phyloP scores from a whole-genome alignment of 495 filamentous ascomycete species.

The Cudoniella acicularis region DNA sequence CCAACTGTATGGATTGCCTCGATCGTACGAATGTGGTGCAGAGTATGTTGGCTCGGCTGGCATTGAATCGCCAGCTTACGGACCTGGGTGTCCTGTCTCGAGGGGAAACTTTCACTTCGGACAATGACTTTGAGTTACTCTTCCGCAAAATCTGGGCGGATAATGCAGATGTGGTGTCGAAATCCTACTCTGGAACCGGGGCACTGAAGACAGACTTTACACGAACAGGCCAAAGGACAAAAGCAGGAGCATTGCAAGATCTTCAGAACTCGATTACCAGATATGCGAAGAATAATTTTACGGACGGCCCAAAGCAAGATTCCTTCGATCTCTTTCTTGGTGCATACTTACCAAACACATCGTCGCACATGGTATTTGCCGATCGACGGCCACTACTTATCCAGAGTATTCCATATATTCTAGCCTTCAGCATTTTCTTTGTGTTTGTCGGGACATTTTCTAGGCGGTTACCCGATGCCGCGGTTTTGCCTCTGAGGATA shows the following conservation, averaged over 20 bases:
- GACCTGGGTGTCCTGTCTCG: conserved; percentile 72
- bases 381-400: conserved; percentile 84
- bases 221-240: conserved; percentile 80
- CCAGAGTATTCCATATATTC: conserved; percentile 84
- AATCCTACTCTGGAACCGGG: conserved; percentile 89
- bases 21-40: conserved; percentile 98
- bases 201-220: conserved; percentile 97
- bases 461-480: conserved; percentile 58
- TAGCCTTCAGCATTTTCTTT: conserved; percentile 85
- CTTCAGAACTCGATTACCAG: conserved; percentile 75
- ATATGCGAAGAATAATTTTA: conserved; percentile 87
- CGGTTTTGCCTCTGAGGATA: conserved; percentile 72
- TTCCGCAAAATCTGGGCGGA: conserved; percentile 98
- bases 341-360: conserved; percentile 67
- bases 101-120: conserved; percentile 62
- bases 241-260: conserved; percentile 76
- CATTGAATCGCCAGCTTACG: conserved; percentile 77
- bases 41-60: conserved; percentile 86
- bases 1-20: conserved; percentile 98
- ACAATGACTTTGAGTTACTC: conserved; percentile 73
- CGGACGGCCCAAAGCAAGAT: conserved; percentile 89
- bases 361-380: conserved; percentile 60
- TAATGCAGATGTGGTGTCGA: conserved; percentile 92
- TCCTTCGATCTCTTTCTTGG: conserved; percentile 93
- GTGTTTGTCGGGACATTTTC: conserved; percentile 76